Percentiles rank a stretch among this genome's conserved stretches.
Evolutionary conservation across 768 basidiomycete species (phyloP).

Genomic region (Leccinum pellstonianum): DNA sequence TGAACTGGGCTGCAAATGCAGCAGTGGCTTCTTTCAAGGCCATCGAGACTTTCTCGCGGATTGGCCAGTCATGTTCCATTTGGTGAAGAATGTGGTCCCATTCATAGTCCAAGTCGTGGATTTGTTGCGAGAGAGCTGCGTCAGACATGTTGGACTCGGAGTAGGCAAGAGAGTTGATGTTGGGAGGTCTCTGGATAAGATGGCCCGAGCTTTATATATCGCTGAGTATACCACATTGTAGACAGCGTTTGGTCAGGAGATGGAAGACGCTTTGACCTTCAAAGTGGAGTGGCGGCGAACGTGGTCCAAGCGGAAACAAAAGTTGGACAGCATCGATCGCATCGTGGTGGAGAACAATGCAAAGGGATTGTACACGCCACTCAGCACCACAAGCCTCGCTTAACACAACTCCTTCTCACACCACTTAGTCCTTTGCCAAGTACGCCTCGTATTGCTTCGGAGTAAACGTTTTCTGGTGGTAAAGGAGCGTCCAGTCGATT

Average conservation of each 20-base stretch:
- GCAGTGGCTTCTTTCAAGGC: conserved; percentile 12
- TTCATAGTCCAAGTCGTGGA: background rate
- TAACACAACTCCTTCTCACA: background rate
- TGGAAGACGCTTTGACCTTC: conserved; percentile 1
- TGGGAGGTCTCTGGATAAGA: background rate
- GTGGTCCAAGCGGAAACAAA: conserved; percentile 15
- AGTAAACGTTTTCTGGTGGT: conserved; percentile 66
- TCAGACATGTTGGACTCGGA: conserved; percentile 13
- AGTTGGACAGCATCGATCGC: background rate
- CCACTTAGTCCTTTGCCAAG: conserved; percentile 32
- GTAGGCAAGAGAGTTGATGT: background rate
- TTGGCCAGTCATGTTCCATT: background rate
- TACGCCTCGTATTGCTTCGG: conserved; percentile 61
- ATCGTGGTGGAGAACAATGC: conserved; percentile 7
- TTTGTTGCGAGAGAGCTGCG: background rate
- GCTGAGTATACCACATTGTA: conserved; percentile 5
- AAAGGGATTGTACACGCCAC: background rate
- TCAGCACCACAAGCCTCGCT: background rate
- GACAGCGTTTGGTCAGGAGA: background rate
- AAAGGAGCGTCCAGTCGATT: background rate
- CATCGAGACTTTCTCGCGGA: background rate
- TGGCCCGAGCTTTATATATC: conserved; percentile 16
- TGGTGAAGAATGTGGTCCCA: conserved; percentile 4
- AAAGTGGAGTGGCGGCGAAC: background rate
- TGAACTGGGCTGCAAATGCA: conserved; percentile 17